Conservation (phyloP, 1,284 basidiomycete species). For the Ustilago loliicola region DNA sequence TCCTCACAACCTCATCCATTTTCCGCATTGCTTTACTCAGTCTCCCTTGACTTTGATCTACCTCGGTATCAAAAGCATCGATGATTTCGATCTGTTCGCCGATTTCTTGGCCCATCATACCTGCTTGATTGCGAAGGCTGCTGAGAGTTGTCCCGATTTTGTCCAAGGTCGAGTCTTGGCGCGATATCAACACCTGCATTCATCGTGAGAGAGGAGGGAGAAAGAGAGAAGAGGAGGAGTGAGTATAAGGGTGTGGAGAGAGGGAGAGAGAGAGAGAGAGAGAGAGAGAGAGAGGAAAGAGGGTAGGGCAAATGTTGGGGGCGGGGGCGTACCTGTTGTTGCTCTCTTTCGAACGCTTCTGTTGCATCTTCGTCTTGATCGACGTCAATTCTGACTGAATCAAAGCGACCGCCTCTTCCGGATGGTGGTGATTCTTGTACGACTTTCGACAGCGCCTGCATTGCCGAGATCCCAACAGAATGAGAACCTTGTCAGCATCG, state of each 20-base stretch:
- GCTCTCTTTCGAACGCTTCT: slow-evolving; percentile 65
- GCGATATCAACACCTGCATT: slow-evolving; percentile 54
- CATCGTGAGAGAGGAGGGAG: neutral
- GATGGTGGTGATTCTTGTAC: slow-evolving; percentile 24
- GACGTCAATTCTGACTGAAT: slow-evolving; percentile 45
- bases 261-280: neutral
- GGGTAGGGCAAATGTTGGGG: too few relatives aligned
- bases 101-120: slow-evolving; percentile 65
- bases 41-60: slow-evolving; percentile 61
- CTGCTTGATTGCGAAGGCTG: slow-evolving; percentile 62
- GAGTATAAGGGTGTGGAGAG: neutral
- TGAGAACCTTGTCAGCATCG: neutral
- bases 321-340: slow-evolving; percentile 62
- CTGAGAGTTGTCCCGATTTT: slow-evolving; percentile 62
- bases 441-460: slow-evolving; percentile 37
- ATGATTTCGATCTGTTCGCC: slow-evolving; percentile 67
- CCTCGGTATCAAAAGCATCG: slow-evolving; percentile 64
- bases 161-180: slow-evolving; percentile 67
- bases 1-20: slow-evolving; percentile 66
- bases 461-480: neutral
- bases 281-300: neutral
- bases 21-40: slow-evolving; percentile 59
- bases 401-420: slow-evolving; percentile 18
- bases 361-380: slow-evolving; percentile 56
- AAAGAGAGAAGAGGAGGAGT: neutral